These are phyloP conservation scores for Uromyces viciae-fabae DNA, from an alignment of 1,284 basidiomycete species.

Conservation along the genomic window DNA sequence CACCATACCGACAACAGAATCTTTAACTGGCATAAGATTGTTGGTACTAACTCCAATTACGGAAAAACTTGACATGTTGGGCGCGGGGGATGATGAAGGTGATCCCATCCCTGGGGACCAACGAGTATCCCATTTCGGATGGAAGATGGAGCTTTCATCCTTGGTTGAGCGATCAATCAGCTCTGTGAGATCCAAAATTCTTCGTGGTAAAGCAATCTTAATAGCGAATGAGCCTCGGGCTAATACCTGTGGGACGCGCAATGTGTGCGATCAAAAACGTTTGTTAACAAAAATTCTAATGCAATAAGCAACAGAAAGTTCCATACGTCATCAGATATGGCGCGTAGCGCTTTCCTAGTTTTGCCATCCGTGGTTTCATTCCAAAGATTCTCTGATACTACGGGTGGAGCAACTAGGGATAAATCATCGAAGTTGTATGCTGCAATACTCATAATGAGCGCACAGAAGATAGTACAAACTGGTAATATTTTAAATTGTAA, in stretches of 20 bases:
- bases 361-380: constrained; percentile 26
- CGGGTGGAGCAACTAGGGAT: not conserved
- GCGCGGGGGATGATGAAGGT: not conserved
- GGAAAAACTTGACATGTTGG: constrained; percentile 25
- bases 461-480: too few relatives aligned
- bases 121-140: constrained; percentile 31
- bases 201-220: constrained; percentile 23
- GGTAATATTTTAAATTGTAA: not conserved
- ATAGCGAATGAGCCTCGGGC: constrained; percentile 24
- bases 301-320: not conserved
- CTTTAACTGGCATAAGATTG: not conserved
- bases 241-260: not conserved
- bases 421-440: constrained; percentile 4
- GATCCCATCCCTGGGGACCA: constrained; percentile 23
- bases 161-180: constrained; percentile 16
- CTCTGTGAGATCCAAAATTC: constrained; percentile 37
- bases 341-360: constrained; percentile 28
- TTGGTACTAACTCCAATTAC: constrained; percentile 26
- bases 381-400: constrained; percentile 36
- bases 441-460: not conserved
- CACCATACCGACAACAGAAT: constrained; percentile 4
- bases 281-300: too few relatives aligned
- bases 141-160: constrained; percentile 43
- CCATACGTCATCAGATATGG: constrained; percentile 33
- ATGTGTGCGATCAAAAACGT: not conserved